Conservation (phyloP, 805 yeast genomes). For the Kuraishia borneana region DNA sequence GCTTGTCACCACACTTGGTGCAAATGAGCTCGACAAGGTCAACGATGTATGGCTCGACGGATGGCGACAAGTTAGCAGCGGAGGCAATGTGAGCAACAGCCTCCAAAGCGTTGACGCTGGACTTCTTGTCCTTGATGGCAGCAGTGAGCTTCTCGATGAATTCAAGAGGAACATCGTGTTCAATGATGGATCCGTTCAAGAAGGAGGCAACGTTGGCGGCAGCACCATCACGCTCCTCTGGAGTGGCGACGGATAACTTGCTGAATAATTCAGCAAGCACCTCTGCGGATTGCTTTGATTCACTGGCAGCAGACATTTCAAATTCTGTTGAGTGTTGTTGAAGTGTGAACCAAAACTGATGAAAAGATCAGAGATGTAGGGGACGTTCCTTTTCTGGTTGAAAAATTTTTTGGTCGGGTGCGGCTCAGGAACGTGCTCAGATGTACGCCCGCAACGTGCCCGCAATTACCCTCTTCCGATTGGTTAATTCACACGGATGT, state of each 20-base stretch:
- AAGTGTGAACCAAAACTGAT: not conserved
- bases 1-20: slow-evolving; percentile 85
- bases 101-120: slow-evolving; percentile 68
- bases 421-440: too few species aligned
- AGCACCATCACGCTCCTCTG: slow-evolving; percentile 75
- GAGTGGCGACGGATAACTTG: slow-evolving; percentile 81
- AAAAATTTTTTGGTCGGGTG: too few species aligned
- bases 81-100: slow-evolving; percentile 83
- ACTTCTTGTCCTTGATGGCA: slow-evolving; percentile 76
- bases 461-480: too few species aligned
- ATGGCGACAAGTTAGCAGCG: slow-evolving; percentile 67
- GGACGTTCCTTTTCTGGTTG: not conserved
- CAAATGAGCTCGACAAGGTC: slow-evolving; percentile 61
- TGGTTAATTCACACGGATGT: too few species aligned
- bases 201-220: slow-evolving; percentile 86
- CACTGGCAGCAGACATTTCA: slow-evolving; percentile 27
- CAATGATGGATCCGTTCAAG: slow-evolving; percentile 94
- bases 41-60: slow-evolving; percentile 94
- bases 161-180: slow-evolving; percentile 92
- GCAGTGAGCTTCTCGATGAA: slow-evolving; percentile 72
- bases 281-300: slow-evolving; percentile 54
- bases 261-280: slow-evolving; percentile 90
- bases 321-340: slow-evolving; percentile 1
- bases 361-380: slow-evolving; percentile 1
- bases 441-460: too few species aligned